phyloP scores from a whole-genome alignment of 345 rosid genomes.

The Linum tenue region DNA sequence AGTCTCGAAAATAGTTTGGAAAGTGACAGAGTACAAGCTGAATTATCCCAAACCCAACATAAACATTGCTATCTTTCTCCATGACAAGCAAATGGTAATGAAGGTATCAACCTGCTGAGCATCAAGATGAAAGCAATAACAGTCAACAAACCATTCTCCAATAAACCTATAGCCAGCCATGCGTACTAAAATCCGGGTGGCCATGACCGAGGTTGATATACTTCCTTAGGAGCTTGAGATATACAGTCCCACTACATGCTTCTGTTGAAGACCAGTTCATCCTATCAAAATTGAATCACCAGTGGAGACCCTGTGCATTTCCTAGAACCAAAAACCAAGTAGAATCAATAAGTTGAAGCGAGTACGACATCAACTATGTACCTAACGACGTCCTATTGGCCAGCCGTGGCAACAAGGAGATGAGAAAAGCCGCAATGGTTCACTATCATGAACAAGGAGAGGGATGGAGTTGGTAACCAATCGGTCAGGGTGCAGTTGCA shows the following conservation, averaged over 20 bases:
- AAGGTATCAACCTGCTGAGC: conserved; percentile 7
- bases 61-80: background rate
- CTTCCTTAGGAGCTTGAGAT: background rate
- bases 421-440: no score
- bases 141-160: conserved; percentile 5
- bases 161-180: no score
- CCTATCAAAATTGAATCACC: no score
- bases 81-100: background rate
- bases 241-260: no score
- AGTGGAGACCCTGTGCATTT: no score
- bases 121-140: conserved; percentile 2
- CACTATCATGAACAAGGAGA: no score
- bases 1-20: background rate
- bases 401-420: no score
- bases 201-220: conserved; percentile 1
- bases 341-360: no score
- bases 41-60: background rate
- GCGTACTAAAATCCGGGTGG: conserved; percentile 3
- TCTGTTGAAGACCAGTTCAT: no score
- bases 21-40: background rate
- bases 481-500: conserved; percentile 2
- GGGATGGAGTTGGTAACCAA: conserved; percentile 4
- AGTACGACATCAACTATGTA: no score
- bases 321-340: no score
- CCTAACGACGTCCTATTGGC: no score